Evolutionary conservation across 176 grass and related monocot genomes (phyloP).

Genomic region (Hordeum marinum): DNA sequence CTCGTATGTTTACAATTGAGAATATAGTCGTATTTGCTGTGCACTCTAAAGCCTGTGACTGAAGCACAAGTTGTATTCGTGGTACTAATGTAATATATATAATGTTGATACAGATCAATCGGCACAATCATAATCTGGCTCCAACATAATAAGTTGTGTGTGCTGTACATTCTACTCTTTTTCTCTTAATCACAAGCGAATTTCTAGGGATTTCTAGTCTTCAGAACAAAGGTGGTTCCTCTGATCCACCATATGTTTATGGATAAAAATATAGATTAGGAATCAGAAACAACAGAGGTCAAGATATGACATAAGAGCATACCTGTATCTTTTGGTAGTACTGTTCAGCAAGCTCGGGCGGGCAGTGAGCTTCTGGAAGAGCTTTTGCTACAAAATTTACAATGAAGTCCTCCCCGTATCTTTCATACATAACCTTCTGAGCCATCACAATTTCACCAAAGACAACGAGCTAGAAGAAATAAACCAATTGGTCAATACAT

Average conservation of each 20-base stretch:
- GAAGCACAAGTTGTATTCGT: not conserved
- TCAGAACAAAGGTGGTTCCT: not conserved
- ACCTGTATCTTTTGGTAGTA: slow-evolving; percentile 92
- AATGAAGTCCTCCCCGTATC: slow-evolving; percentile 75
- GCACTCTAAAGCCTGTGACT: not conserved
- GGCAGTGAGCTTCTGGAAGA: slow-evolving; percentile 69
- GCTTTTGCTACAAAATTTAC: slow-evolving; percentile 64
- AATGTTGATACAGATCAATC: not conserved
- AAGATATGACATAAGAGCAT: slow-evolving; percentile 14
- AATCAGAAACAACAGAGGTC: not conserved
- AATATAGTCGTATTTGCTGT: not conserved
- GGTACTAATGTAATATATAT: not conserved
- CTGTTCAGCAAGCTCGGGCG: slow-evolving; percentile 78
- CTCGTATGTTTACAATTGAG: not conserved
- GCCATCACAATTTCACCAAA: slow-evolving; percentile 95
- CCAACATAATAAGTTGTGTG: not conserved
- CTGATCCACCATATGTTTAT: not conserved
- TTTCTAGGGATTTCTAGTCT: not conserved
- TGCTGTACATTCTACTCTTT: not conserved
- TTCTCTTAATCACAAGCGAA: not conserved
- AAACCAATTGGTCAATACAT: slow-evolving; percentile 16
- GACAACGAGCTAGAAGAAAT: slow-evolving; percentile 56
- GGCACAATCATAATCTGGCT: not conserved
- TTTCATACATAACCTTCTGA: slow-evolving; percentile 98
- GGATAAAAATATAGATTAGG: not conserved